These are phyloP conservation scores for Tolypocladium ovalisporum DNA, from an alignment of 2,329 filamentous ascomycete genomes.

Conservation along the genomic window DNA sequence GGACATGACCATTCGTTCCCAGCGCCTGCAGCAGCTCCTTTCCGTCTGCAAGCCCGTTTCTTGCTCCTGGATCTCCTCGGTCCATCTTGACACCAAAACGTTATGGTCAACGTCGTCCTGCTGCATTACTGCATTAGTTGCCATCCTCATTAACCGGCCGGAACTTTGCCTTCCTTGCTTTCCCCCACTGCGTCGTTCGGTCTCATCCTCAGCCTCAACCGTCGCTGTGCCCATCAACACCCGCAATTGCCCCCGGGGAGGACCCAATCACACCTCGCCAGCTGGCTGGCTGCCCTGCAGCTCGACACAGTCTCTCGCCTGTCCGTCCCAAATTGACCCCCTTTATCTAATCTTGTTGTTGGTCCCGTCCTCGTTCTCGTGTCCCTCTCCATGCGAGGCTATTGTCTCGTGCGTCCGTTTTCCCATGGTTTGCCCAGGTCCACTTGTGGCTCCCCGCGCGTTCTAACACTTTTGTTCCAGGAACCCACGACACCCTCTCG, in stretches of 20 bases:
- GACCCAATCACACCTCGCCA: constrained; percentile 24
- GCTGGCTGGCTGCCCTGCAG: constrained; percentile 14
- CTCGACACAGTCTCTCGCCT: neutral
- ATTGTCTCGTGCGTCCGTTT: neutral
- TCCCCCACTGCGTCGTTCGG: neutral
- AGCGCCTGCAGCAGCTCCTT: neutral
- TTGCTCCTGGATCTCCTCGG: neutral
- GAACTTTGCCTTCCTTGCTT: neutral
- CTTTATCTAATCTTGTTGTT: neutral
- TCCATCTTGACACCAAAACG: neutral
- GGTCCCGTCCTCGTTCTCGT: neutral
- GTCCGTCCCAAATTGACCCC: neutral
- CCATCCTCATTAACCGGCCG: neutral
- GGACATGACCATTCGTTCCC: neutral
- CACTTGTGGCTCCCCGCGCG: neutral
- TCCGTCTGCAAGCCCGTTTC: neutral
- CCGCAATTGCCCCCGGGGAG: constrained; percentile 1
- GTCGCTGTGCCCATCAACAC: constrained; percentile 7
- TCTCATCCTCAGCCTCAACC: neutral
- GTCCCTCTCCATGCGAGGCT: neutral
- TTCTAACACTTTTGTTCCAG: neutral
- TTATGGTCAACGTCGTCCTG: neutral
- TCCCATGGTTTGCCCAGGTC: neutral
- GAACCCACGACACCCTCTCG: neutral
- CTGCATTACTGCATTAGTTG: neutral